phyloP scores from a whole-genome alignment of 2,329 filamentous ascomycete genomes.

The Alternaria gansuensis region DNA sequence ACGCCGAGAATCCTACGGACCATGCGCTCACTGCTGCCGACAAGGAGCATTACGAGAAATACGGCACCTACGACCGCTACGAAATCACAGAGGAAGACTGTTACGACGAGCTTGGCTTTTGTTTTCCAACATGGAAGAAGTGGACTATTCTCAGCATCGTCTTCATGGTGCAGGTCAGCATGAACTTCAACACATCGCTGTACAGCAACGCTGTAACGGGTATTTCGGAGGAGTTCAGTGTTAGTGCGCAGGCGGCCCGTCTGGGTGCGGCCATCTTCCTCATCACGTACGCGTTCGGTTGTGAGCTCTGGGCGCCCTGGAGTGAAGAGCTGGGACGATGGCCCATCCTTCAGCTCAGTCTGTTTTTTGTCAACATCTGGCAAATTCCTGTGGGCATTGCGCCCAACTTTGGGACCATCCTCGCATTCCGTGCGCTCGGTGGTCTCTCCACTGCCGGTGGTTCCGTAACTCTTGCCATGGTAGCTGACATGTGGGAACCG shows the following conservation, averaged over 20 bases:
- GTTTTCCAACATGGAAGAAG: conserved; percentile 61
- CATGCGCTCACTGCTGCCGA: conserved; percentile 33
- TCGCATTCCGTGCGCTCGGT: conserved; percentile 65
- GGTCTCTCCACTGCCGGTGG: conserved; percentile 66
- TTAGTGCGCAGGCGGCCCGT: conserved; percentile 73
- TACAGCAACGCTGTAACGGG: conserved; percentile 63
- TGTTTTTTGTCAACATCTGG: conserved; percentile 81
- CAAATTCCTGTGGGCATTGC: conserved; percentile 72
- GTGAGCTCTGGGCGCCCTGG: conserved; percentile 89
- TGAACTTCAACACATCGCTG: conserved; percentile 68
- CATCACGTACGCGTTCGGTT: conserved; percentile 82
- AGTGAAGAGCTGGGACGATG: conserved; percentile 82
- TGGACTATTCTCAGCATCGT: conserved; percentile 63
- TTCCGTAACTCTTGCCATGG: conserved; percentile 70
- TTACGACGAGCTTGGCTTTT: conserved; percentile 61
- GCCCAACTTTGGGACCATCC: conserved; percentile 74
- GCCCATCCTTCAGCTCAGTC: conserved; percentile 75
- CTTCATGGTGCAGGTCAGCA: conserved; percentile 64
- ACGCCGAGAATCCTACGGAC: conserved; percentile 29
- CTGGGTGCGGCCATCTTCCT: conserved; percentile 81
- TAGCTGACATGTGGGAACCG: conserved; percentile 66
- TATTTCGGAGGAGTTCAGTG: conserved; percentile 69
- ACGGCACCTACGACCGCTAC: conserved; percentile 56
- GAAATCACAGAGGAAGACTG: conserved; percentile 61
- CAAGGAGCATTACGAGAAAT: conserved; percentile 44